Conservation (phyloP, 306 rosid genomes). For the Aeschynomene evenia region DNA sequence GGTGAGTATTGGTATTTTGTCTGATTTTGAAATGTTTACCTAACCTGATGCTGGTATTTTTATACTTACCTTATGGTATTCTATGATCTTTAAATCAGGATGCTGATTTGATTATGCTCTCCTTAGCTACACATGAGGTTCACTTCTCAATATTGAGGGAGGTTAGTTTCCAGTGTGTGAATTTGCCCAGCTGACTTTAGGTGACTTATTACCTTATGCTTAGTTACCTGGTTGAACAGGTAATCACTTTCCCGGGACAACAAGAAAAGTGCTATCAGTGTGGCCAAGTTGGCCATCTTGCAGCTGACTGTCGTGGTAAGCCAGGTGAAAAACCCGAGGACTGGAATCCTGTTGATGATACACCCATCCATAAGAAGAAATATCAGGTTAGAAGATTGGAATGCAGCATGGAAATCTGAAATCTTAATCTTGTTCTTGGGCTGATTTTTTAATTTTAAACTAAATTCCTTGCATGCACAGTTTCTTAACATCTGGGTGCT, state of each 20-base stretch:
- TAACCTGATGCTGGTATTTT: background rate
- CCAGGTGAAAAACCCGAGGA: slow-evolving; percentile 50
- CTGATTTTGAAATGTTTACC: slow-evolving; percentile 13
- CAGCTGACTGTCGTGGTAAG: slow-evolving; percentile 87
- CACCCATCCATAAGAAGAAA: slow-evolving; percentile 89
- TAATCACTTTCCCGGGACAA: slow-evolving; percentile 81
- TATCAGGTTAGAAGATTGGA: slow-evolving; percentile 71
- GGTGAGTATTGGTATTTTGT: slow-evolving; percentile 61
- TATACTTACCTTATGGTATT: background rate
- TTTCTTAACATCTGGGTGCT: slow-evolving; percentile 85
- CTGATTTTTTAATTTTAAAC: slow-evolving; percentile 24
- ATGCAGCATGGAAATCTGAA: slow-evolving; percentile 22
- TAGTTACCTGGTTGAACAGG: slow-evolving; percentile 49
- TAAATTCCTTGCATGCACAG: slow-evolving; percentile 42
- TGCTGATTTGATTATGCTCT: slow-evolving; percentile 93
- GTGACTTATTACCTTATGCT: slow-evolving; percentile 30
- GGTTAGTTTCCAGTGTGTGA: slow-evolving; percentile 55
- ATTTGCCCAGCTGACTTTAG: slow-evolving; percentile 19
- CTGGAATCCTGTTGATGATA: slow-evolving; percentile 65
- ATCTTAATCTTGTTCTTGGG: slow-evolving; percentile 21
- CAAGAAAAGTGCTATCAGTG: slow-evolving; percentile 85
- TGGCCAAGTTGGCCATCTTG: slow-evolving; percentile 94
- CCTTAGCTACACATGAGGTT: slow-evolving; percentile 92
- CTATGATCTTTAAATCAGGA: slow-evolving; percentile 55
- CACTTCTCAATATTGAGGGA: slow-evolving; percentile 96